These are phyloP conservation scores for Komagataella mondaviorum DNA, from an alignment of 805 yeast species.

Conservation along the genomic window DNA sequence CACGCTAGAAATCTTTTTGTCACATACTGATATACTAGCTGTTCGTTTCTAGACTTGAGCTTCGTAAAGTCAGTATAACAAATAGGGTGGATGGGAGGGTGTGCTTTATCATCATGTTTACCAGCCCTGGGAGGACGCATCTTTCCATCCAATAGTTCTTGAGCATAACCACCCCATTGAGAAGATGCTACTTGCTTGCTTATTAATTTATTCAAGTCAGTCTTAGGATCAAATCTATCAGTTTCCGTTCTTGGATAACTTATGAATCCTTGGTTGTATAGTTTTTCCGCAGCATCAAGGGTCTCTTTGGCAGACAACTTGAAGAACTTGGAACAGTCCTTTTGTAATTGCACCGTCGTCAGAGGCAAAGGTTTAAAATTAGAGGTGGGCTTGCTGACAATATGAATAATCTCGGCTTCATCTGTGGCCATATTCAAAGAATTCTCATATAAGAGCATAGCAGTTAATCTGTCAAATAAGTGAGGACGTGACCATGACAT, in stretches of 20 bases:
- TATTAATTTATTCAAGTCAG: constrained; percentile 56
- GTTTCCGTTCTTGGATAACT: constrained; percentile 98
- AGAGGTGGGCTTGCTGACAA: constrained; percentile 49
- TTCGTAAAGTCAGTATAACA: constrained; percentile 22
- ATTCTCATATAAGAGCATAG: constrained; percentile 49
- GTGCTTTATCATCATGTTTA: constrained; percentile 83
- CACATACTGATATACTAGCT: constrained; percentile 74
- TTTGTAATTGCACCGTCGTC: constrained; percentile 89
- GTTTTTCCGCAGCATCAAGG: constrained; percentile 65
- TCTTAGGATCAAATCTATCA: constrained; percentile 63
- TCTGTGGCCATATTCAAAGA: constrained; percentile 35
- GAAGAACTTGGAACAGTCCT: constrained; percentile 64
- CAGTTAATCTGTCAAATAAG: constrained; percentile 61
- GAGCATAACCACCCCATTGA: constrained; percentile 68
- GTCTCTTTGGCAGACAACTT: constrained; percentile 73
- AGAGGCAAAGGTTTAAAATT: constrained; percentile 81
- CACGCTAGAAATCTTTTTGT: constrained; percentile 82
- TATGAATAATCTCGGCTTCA: constrained; percentile 33
- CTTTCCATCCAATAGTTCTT: constrained; percentile 24
- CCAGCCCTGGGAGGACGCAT: constrained; percentile 70
- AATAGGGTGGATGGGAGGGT: constrained; percentile 96
- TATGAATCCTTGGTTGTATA: constrained; percentile 75
- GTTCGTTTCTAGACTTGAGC: constrained; percentile 27
- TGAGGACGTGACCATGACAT: constrained; percentile 65
- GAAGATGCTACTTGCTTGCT: constrained; percentile 40